Evolutionary conservation across 139 green algal species (phyloP), one percentile per base, ranked within the genome.

Genomic region (Ettlia oleoabundans): DNA sequence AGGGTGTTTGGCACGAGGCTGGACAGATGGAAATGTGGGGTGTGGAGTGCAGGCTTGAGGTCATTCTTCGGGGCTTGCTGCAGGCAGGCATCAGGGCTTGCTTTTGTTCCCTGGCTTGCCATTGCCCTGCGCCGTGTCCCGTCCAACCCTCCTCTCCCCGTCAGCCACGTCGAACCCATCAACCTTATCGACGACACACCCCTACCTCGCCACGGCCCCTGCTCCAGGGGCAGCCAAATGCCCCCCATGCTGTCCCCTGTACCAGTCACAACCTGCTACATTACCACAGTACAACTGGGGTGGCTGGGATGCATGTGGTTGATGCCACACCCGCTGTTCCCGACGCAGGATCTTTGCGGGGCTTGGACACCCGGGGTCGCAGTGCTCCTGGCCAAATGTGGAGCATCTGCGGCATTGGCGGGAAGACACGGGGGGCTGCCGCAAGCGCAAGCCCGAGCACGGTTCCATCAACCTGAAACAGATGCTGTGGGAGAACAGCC

Each of bases 361-460:
- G 2, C 53, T 94, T 81, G 91, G 92, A 32, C 90, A 91, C 33
- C 90, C 90, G 35, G 47, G 42, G 15, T 70, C 69, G 30, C 71
- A 87, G 18, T 76, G 66, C 19, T 35, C 76, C 4, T 94, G 91
- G 91, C 87, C 89, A 0, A 47, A 85, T 30, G 76, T 94, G 62
- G 85, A 90, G 74, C 43, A 83, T 43, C 84, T 93, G 71, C 84
- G 75, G 1, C 90, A 95, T 84, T 95, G 91, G 91, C 40, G 84
- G 18, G 81, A 92, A 43, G 89, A 93, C 82, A 92, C 86, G 2
- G 87, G 87, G 58, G 80, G 87, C 53, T 84, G 89, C 62, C 70
- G 86, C 9, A 53, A 82, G 68, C 76, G 53, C 41, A 71, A 73
- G 35, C 84, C 82, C 13, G 86, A 90, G 70, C 40, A 74, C 42